phyloP scores from a whole-genome alignment of 2,329 filamentous ascomycete genomes.

The Phialemonium atrogriseum region DNA sequence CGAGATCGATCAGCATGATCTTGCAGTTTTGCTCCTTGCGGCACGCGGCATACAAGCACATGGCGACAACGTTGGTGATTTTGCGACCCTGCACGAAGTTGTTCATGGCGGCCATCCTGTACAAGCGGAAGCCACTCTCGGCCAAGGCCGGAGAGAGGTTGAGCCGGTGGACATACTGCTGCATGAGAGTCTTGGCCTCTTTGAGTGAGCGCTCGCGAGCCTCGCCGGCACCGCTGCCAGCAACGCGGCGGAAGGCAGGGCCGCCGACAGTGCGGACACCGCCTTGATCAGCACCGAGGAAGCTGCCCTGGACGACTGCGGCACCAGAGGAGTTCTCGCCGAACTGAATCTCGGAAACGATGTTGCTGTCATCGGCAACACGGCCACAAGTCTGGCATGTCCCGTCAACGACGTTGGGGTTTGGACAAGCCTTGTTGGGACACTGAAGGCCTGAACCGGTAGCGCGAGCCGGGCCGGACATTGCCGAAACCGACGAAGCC shows the following conservation, averaged over 20 bases:
- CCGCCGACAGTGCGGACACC: slow-evolving; percentile 58
- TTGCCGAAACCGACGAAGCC: slow-evolving; percentile 11
- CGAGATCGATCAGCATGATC: slow-evolving; percentile 91
- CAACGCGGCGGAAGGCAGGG: slow-evolving; percentile 52
- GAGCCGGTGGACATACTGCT: slow-evolving; percentile 53
- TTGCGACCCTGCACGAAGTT: slow-evolving; percentile 83
- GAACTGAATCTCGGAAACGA: slow-evolving; percentile 87
- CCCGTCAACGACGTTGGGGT: slow-evolving; percentile 53
- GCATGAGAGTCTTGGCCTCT: slow-evolving; percentile 49
- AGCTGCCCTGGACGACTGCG: slow-evolving; percentile 84
- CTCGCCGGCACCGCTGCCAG: slow-evolving; percentile 43
- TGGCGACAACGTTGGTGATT: slow-evolving; percentile 77
- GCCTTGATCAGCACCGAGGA: slow-evolving; percentile 77
- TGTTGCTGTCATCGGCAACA: slow-evolving; percentile 76
- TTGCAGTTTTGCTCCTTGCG: slow-evolving; percentile 71
- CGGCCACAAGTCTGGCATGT: slow-evolving; percentile 80
- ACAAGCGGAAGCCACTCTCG: slow-evolving; percentile 62
- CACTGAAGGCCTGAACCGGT: slow-evolving; percentile 19
- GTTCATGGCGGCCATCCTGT: slow-evolving; percentile 64
- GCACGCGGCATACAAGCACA: slow-evolving; percentile 84
- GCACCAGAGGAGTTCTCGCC: slow-evolving; percentile 80
- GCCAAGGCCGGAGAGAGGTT: slow-evolving; percentile 53
- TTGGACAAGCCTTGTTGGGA: slow-evolving; percentile 17
- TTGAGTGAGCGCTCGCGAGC: slow-evolving; percentile 52
- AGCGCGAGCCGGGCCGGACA: slow-evolving; percentile 14